Evolutionary conservation across 441 rosid genomes (phyloP), one percentile per base, ranked within the genome.

Genomic region (Hura crepitans): DNA sequence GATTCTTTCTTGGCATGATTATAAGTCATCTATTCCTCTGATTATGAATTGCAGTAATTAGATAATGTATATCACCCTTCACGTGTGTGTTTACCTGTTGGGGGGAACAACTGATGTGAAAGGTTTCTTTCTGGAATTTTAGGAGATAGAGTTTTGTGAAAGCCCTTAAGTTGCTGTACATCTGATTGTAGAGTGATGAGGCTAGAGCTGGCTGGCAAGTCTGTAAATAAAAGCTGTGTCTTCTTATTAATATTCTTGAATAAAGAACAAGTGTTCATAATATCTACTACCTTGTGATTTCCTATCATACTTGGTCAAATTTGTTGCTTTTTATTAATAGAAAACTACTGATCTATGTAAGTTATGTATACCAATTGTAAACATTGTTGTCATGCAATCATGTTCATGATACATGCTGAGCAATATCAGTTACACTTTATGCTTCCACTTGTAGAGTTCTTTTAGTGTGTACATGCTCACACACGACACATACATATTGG

Each of bases 71-170:
- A 18, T 12, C 31, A 12, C 31, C 7, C 49, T 57, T 43, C 22
- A 18, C 28, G 10, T 45, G 28, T 27, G 45, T n/a, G 7, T 8
- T 68, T n/a, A n/a, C n/a, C n/a, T n/a, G n/a, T n/a, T n/a, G n/a
- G n/a, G n/a, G n/a, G n/a, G n/a, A n/a, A n/a, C n/a, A n/a, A n/a
- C 74, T 80, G 53, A 79, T 65, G 43, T 51, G 28, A 69, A 49
- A 25, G 25, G 28, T 7, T 65, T 73, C 62, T 53, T 73, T 72
- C 74, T 53, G 43, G 58, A 66, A 69, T 73, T 58, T 64, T 83
- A 84, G 92, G 92, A 85, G 72, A 87, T 87, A 87, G 88, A 87
- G 82, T 87, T 82, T 72, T 87, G 86, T 58, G 89, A 87, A 74
- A 87, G 81, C 77, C 88, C 86, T 61, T 85, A 65, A 79, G 49